Percentiles rank a stretch among this genome's conserved stretches.
These are phyloP conservation scores for Sugiyamaella grinbergsii DNA, from an alignment of 1,139 yeast species.

Conservation along the genomic window DNA sequence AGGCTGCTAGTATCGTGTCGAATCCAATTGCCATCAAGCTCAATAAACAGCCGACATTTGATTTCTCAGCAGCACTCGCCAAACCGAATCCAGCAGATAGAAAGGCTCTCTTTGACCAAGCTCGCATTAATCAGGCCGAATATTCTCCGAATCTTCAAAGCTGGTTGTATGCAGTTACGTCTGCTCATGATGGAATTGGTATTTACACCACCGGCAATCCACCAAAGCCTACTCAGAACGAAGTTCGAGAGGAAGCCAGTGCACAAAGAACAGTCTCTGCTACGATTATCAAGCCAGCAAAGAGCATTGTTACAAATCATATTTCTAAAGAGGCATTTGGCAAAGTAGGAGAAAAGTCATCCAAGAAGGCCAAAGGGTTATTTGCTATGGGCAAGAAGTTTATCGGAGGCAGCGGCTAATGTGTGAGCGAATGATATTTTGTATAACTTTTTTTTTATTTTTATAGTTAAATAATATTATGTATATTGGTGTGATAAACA, in stretches of 20 bases:
- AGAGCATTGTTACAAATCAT: constrained; percentile 27
- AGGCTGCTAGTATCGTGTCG: constrained; percentile 1
- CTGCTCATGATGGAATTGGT: constrained; percentile 26
- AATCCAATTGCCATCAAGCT: constrained; percentile 25
- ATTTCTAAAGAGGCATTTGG: constrained; percentile 34
- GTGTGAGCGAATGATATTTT: background rate
- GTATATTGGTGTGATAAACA: constrained; percentile 9
- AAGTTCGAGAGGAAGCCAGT: constrained; percentile 31
- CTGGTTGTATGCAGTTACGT: constrained; percentile 38
- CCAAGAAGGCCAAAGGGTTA: constrained; percentile 42
- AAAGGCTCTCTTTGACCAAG: constrained; percentile 36
- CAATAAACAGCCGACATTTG: constrained; percentile 42
- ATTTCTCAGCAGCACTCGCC: constrained; percentile 40
- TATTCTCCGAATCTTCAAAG: constrained; percentile 42
- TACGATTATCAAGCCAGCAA: constrained; percentile 34
- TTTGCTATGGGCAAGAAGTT: constrained; percentile 42
- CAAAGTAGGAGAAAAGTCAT: constrained; percentile 42
- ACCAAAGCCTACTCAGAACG: constrained; percentile 34
- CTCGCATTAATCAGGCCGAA: constrained; percentile 37
- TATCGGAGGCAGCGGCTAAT: constrained; percentile 26
- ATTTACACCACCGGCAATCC: constrained; percentile 39
- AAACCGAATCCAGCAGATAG: constrained; percentile 36
- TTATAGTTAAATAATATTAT: constrained; percentile 17
- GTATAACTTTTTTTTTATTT: background rate
- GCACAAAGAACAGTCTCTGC: constrained; percentile 32